Base-by-base conservation (phyloP, 148 eudicot species). In the Selenicereus undatus region DNA sequence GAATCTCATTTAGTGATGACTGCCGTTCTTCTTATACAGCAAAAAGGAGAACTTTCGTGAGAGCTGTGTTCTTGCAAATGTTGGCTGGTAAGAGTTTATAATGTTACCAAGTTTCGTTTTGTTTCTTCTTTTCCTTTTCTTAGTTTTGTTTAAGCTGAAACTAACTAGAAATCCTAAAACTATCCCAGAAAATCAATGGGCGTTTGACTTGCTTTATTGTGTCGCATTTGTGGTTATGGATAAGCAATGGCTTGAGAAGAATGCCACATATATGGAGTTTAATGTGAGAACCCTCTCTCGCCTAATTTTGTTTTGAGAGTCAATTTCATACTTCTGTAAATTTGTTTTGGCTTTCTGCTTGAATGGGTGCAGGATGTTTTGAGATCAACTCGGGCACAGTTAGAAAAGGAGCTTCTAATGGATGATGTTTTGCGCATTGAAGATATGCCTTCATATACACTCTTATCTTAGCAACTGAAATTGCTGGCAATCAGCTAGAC, bases 191-290 rank as follows among this genome's bases (percentile, higher is more conserved):
- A 89, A 94, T 62, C 93, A 94, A 84, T 92, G 94, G 98, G 91
- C 94, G 3, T 94, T 94, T 73, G 98, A 94, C 81, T 85, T 92
- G 82, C 94, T 94, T 11, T 94, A 92, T 58, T 91, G 97, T 66
- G 93, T 94, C 64, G 97, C 97, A 48, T 94, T 94, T 77, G 83
- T 88, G 85, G 83, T 92, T 17, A 91, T 94, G 98, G 98, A 92
- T 90, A 91, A 92, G 73, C 88, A 88, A 50, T 94, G 94, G 97
- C 88, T 92, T 43, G 94, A 92, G 70, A 91, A 81, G 78, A 90
- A 88, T 82, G 98, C 97, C 65, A 83, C 91, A 7, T 94, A 92
- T 87, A 92, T 94, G 98, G 93, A 92, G 72, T 94, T 94, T 85
- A 94, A 94, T 74, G 98, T 94, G 81, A 90, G 97, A 65, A 56